phyloP scores from a whole-genome alignment of 257 asterid genomes.

The Capsicum pubescens region DNA sequence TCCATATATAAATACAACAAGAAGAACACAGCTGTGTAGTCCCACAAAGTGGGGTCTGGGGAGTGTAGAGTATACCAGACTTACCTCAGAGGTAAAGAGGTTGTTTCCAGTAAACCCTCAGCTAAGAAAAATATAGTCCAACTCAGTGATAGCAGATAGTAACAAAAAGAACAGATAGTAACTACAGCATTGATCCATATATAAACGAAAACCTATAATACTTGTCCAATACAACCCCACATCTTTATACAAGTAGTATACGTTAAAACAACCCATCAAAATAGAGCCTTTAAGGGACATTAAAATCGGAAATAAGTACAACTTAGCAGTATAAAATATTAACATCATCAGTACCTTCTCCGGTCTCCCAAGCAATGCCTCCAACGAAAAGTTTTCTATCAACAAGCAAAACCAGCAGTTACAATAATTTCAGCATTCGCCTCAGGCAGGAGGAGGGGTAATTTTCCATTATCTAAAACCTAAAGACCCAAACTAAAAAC shows the following conservation, averaged over 20 bases:
- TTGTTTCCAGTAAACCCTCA: no score
- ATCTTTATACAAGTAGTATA: not conserved
- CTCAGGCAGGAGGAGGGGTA: constrained; percentile 46
- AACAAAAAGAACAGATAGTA: no score
- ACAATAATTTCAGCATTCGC: constrained; percentile 53
- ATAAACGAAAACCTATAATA: not conserved
- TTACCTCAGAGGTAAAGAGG: no score
- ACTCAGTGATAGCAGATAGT: no score
- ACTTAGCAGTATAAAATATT: not conserved
- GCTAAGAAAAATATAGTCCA: no score
- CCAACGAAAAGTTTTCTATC: constrained; percentile 98
- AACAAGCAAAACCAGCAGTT: constrained; percentile 82
- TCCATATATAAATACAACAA: not conserved
- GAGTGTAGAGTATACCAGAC: no score
- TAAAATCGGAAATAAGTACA: not conserved
- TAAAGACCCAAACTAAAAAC: constrained; percentile 26
- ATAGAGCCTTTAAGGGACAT: not conserved
- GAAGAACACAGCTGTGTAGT: no score
- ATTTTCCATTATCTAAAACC: constrained; percentile 30
- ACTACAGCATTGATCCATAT: not conserved
- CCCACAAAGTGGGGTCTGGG: no score
- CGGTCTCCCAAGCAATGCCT: constrained; percentile 99
- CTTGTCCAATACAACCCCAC: not conserved
- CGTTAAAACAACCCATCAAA: not conserved
- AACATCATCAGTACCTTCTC: constrained; percentile 64